Percentiles rank a stretch among this genome's conserved stretches.
phyloP scores from a whole-genome alignment of 1,139 yeast genomes.

The Pneumocystis carinii region DNA sequence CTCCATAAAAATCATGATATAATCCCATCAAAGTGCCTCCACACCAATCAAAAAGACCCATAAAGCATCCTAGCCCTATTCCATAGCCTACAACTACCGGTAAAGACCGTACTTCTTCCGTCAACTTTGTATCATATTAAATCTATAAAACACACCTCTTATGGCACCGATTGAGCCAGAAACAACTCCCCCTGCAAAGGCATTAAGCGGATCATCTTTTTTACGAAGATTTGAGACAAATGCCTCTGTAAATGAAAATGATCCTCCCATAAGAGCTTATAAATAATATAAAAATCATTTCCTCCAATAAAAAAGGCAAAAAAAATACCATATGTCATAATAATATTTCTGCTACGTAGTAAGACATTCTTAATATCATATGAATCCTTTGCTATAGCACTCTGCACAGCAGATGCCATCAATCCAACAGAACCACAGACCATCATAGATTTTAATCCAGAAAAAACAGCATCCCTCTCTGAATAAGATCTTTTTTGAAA shows the following conservation, averaged over 20 bases:
- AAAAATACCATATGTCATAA: background rate
- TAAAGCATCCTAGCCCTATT: conserved; percentile 25
- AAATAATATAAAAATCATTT: background rate
- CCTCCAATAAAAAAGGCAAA: background rate
- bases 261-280: conserved; percentile 26
- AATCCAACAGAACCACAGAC: conserved; percentile 30
- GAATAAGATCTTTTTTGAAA: background rate
- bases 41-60: conserved; percentile 23
- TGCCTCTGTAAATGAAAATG: conserved; percentile 28
- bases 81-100: conserved; percentile 35
- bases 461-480: conserved; percentile 29
- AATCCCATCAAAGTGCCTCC: conserved; percentile 10
- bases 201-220: conserved; percentile 32
- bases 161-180: conserved; percentile 36
- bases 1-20: conserved; percentile 5
- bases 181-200: conserved; percentile 36
- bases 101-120: conserved; percentile 21
- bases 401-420: conserved; percentile 27
- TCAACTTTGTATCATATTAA: background rate
- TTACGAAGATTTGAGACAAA: conserved; percentile 32
- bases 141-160: conserved; percentile 14
- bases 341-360: conserved; percentile 19
- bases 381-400: conserved; percentile 22
- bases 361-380: conserved; percentile 18
- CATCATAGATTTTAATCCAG: conserved; percentile 29